Conservation (phyloP, 495 filamentous ascomycete genomes). For the Penicillium maclennaniae region DNA sequence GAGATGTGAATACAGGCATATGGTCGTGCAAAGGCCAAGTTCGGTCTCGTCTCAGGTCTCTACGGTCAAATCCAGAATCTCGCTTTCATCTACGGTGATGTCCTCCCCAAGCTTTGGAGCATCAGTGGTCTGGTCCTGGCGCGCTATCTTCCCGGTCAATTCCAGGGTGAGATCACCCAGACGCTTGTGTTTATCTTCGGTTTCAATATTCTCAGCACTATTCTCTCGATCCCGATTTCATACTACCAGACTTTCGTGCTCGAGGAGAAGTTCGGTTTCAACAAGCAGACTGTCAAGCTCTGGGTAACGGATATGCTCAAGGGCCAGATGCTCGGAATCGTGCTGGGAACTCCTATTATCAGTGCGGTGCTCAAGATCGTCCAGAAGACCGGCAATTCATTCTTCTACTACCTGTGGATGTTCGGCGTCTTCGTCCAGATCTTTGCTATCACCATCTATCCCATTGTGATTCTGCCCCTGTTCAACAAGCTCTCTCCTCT, state of each 20-base stretch:
- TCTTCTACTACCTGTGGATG: constrained; percentile 97
- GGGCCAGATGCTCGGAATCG: constrained; percentile 74
- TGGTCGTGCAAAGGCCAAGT: constrained; percentile 90
- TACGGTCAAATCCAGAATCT: constrained; percentile 84
- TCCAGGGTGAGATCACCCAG: constrained; percentile 89
- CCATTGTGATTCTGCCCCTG: constrained; percentile 85
- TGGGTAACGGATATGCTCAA: constrained; percentile 93
- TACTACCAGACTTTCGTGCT: constrained; percentile 94
- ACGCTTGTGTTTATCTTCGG: constrained; percentile 87
- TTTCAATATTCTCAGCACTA: constrained; percentile 75
- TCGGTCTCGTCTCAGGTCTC: constrained; percentile 70
- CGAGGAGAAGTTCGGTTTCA: constrained; percentile 97
- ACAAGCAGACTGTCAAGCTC: constrained; percentile 88
- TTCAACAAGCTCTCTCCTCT: constrained; percentile 99
- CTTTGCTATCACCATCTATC: constrained; percentile 93
- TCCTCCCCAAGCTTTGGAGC: constrained; percentile 86
- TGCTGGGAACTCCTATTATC: constrained; percentile 79
- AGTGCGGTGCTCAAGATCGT: constrained; percentile 87
- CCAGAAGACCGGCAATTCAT: constrained; percentile 82
- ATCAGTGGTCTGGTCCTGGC: constrained; percentile 70
- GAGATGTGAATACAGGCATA: constrained; percentile 59
- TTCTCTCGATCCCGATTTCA: constrained; percentile 72
- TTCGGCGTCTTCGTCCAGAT: constrained; percentile 85
- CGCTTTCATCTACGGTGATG: constrained; percentile 81
- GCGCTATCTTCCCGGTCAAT: constrained; percentile 67